Evolutionary conservation across 805 yeast species (phyloP).

Genomic region (Saturnispora mendoncae): DNA sequence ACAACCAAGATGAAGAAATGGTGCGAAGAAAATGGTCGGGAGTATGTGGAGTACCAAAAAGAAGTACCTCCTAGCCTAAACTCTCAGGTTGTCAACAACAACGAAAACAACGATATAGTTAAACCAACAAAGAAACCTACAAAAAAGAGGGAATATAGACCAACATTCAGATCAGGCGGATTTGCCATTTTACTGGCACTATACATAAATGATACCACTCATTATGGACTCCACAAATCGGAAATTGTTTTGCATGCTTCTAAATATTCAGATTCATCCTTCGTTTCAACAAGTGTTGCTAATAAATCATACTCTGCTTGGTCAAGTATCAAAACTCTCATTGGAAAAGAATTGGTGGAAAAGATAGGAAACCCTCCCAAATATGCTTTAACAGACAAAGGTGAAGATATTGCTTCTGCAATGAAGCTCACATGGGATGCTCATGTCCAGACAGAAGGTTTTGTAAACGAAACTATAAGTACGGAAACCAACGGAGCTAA

Average conservation of each 20-base stretch:
- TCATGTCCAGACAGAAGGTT: conserved; percentile 22
- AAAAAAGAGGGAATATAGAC: conserved; percentile 30
- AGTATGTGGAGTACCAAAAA: background rate
- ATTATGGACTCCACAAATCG: conserved; percentile 55
- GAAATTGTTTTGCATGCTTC: conserved; percentile 48
- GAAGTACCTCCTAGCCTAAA: too few species aligned
- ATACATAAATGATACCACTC: conserved; percentile 36
- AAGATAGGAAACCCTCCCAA: conserved; percentile 48
- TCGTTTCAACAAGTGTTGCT: conserved; percentile 42
- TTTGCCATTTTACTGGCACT: conserved; percentile 70
- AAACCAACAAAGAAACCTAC: background rate
- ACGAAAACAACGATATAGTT: too few species aligned
- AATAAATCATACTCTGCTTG: conserved; percentile 60
- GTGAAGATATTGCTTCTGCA: conserved; percentile 50
- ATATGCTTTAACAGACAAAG: conserved; percentile 63
- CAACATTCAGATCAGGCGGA: conserved; percentile 70
- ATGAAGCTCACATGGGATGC: conserved; percentile 34
- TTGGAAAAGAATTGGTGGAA: conserved; percentile 50
- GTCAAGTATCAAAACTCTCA: conserved; percentile 56
- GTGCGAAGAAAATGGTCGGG: conserved; percentile 46
- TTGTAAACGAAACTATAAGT: too few species aligned
- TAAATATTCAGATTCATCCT: conserved; percentile 48
- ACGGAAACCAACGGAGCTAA: background rate
- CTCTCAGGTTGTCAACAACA: too few species aligned
- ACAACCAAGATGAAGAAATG: conserved; percentile 38